phyloP scores from a whole-genome alignment of 1,284 basidiomycete species.

The Pyrrhoderma noxium region DNA sequence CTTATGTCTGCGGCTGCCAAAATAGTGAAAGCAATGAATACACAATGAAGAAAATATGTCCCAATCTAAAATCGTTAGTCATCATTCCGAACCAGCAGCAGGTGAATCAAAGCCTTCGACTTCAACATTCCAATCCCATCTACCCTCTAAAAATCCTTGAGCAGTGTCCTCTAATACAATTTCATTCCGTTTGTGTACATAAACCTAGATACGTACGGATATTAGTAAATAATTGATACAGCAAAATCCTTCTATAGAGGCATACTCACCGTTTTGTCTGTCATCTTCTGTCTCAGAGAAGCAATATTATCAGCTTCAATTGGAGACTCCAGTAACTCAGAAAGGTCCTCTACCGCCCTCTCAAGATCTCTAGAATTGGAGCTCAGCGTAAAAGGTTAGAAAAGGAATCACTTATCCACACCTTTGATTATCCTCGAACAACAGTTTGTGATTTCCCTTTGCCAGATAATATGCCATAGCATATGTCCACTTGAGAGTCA shows the following conservation, averaged over 20 bases:
- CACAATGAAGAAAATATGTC: not conserved
- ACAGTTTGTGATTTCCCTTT: constrained; percentile 86
- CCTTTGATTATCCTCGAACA: constrained; percentile 98
- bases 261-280: constrained; percentile 77
- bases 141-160: constrained; percentile 80
- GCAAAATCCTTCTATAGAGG: not conserved
- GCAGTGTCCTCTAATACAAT: constrained; percentile 94
- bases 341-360: constrained; percentile 90
- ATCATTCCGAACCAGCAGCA: not conserved
- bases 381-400: constrained; percentile 2
- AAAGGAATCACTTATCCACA: constrained; percentile 26
- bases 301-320: constrained; percentile 84
- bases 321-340: constrained; percentile 85
- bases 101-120: constrained; percentile 54
- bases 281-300: constrained; percentile 82
- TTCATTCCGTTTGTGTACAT: constrained; percentile 93
- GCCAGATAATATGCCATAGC: constrained; percentile 97
- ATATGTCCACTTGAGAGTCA: constrained; percentile 98
- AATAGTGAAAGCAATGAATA: not conserved
- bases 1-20: too few relatives aligned
- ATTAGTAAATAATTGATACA: not conserved
- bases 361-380: constrained; percentile 70
- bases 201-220: constrained; percentile 49
- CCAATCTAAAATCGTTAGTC: too few relatives aligned
- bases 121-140: constrained; percentile 69